These are phyloP conservation scores for Chlamydomonas sp. DNA, from an alignment of 139 green algal species.

Conservation along the genomic window DNA sequence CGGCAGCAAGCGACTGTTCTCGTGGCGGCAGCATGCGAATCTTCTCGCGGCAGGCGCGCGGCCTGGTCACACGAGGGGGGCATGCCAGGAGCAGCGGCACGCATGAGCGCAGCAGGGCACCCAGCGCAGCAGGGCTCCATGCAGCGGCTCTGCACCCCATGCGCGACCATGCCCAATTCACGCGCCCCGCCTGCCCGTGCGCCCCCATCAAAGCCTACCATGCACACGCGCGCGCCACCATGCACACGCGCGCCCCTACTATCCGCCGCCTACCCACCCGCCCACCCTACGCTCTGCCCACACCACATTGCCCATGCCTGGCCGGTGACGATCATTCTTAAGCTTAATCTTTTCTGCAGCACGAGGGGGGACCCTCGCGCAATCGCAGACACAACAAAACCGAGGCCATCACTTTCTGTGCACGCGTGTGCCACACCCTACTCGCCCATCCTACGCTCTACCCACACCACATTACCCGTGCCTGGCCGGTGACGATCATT, in stretches of 20 bases:
- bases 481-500: background rate
- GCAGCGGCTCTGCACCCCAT: background rate
- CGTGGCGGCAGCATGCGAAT: no score
- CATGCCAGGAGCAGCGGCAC: no score
- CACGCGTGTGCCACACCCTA: no score
- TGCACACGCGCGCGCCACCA: background rate
- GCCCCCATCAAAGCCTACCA: background rate
- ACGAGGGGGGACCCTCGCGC: background rate
- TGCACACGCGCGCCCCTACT: background rate
- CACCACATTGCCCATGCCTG: background rate
- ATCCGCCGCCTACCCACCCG: background rate
- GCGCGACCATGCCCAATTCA: no score
- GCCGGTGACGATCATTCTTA: background rate
- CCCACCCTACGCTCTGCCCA: background rate
- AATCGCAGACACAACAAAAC: background rate
- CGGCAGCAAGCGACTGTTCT: no score
- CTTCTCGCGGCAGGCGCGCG: no score
- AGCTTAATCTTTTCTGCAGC: slow-evolving; percentile 9
- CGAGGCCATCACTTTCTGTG: no score
- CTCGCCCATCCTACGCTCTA: no score
- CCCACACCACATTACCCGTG: background rate
- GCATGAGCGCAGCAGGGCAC: no score
- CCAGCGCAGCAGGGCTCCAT: no score
- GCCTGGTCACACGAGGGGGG: no score
- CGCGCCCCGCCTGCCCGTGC: no score